A percentile compares a stretch with the other conserved stretches of the same genome.
These are phyloP conservation scores for Ascochyta lentis DNA, from an alignment of 2,329 filamentous ascomycete species.

Conservation along the genomic window DNA sequence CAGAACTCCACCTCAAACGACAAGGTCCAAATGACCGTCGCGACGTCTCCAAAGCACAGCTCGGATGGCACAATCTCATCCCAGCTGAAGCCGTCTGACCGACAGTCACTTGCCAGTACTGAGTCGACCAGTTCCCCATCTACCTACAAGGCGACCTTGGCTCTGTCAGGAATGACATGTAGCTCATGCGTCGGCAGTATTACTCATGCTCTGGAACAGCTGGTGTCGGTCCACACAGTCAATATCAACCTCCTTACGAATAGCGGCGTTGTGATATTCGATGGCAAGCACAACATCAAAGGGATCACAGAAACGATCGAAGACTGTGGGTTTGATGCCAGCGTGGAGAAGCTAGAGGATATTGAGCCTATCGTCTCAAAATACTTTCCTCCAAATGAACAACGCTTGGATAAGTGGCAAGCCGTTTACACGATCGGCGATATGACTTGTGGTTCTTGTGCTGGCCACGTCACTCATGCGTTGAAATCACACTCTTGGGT, in stretches of 20 bases:
- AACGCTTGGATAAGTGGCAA: conserved; percentile 37
- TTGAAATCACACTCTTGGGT: conserved; percentile 57
- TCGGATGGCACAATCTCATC: conserved; percentile 19
- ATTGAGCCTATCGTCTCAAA: conserved; percentile 1
- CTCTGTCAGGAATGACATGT: conserved; percentile 67
- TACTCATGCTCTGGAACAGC: conserved; percentile 56
- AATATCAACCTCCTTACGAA: conserved; percentile 61
- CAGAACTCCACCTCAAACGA: conserved; percentile 10
- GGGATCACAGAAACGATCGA: conserved; percentile 60
- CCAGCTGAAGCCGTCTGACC: conserved; percentile 15
- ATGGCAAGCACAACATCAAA: conserved; percentile 52
- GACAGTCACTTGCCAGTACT: conserved; percentile 27
- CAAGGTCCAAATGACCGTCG: conserved; percentile 26
- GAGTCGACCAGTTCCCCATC: conserved; percentile 11
- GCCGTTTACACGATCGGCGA: conserved; percentile 61
- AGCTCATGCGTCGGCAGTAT: conserved; percentile 62
- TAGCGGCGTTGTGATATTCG: conserved; percentile 58
- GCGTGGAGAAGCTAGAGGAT: conserved; percentile 44
- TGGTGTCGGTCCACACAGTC: conserved; percentile 55
- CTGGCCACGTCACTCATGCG: conserved; percentile 56
- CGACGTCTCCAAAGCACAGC: conserved; percentile 18
- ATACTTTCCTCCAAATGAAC: not conserved
- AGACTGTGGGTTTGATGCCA: conserved; percentile 54
- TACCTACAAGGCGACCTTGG: conserved; percentile 51
- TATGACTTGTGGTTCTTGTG: conserved; percentile 66